phyloP scores from a whole-genome alignment of 805 yeast species.

The Starmera amethionina region DNA sequence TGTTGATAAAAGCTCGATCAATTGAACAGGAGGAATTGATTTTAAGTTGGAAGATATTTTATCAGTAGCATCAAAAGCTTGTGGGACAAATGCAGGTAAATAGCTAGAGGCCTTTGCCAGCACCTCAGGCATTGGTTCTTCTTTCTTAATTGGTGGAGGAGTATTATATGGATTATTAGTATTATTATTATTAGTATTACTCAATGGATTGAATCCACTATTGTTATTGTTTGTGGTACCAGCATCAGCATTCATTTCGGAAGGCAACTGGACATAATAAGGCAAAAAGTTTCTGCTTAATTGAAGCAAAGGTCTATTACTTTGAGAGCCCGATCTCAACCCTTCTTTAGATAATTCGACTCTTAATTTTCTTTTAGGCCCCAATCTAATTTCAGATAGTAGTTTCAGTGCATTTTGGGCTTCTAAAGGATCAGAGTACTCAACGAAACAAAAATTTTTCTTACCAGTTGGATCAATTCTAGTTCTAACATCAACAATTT shows the following conservation, averaged over 20 bases:
- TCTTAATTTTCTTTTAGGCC: slow-evolving; percentile 36
- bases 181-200: no score
- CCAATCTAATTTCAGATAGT: slow-evolving; percentile 34
- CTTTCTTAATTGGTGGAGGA: slow-evolving; percentile 7
- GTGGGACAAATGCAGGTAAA: slow-evolving; percentile 38
- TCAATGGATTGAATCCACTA: no score
- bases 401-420: slow-evolving; percentile 40
- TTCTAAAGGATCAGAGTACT: slow-evolving; percentile 40
- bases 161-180: slow-evolving; percentile 2
- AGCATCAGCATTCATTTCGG: slow-evolving; percentile 24
- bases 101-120: slow-evolving; percentile 43
- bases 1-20: slow-evolving; percentile 60
- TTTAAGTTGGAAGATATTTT: slow-evolving; percentile 52
- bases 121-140: slow-evolving; percentile 33
- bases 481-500: slow-evolving; percentile 51
- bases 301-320: slow-evolving; percentile 31
- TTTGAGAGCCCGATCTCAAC: slow-evolving; percentile 24
- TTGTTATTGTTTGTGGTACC: no score
- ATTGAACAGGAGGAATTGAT: slow-evolving; percentile 58
- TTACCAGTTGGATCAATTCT: slow-evolving; percentile 32
- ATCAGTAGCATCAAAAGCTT: slow-evolving; percentile 42
- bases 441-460: slow-evolving; percentile 62
- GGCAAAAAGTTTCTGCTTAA: slow-evolving; percentile 42
- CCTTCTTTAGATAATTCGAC: slow-evolving; percentile 58
- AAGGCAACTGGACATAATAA: slow-evolving; percentile 46